These are phyloP conservation scores for Aspergillus bertholletiae DNA, from an alignment of 495 filamentous ascomycete genomes.

Conservation along the genomic window DNA sequence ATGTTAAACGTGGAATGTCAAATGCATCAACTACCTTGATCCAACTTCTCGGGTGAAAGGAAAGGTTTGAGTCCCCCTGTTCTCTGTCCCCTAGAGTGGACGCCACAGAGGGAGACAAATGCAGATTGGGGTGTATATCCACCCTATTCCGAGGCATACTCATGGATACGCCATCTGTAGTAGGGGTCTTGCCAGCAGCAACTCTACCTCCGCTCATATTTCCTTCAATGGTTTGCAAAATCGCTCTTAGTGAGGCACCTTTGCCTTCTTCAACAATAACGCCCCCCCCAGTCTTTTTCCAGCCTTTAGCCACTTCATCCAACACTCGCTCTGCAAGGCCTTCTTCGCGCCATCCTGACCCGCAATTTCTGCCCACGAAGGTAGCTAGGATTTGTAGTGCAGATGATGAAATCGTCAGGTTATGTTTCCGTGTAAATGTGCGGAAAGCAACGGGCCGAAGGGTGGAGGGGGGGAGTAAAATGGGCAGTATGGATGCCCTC, in stretches of 20 bases:
- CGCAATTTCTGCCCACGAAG: slow-evolving; percentile 91
- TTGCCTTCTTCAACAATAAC: slow-evolving; percentile 87
- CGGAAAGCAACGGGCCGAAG: slow-evolving; percentile 90
- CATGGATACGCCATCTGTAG: slow-evolving; percentile 14
- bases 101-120: slow-evolving; percentile 12
- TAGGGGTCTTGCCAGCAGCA: slow-evolving; percentile 22
- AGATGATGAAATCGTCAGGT: slow-evolving; percentile 85
- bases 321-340: slow-evolving; percentile 87
- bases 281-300: slow-evolving; percentile 79
- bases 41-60: slow-evolving; percentile 69
- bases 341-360: slow-evolving; percentile 93
- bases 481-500: slow-evolving; percentile 78
- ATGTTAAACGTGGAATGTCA: slow-evolving; percentile 81
- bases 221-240: slow-evolving; percentile 76
- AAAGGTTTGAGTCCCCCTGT: slow-evolving; percentile 54
- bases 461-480: slow-evolving; percentile 80
- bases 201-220: slow-evolving; percentile 81
- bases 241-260: slow-evolving; percentile 66
- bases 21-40: slow-evolving; percentile 74
- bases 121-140: slow-evolving; percentile 8
- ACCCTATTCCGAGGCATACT: slow-evolving; percentile 14
- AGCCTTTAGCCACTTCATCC: slow-evolving; percentile 83
- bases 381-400: slow-evolving; percentile 78
- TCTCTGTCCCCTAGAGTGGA: slow-evolving; percentile 49
- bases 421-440: slow-evolving; percentile 96